Evolutionary conservation across 2,329 filamentous ascomycete genomes (phyloP).

Genomic region (Reticulascus tulasneorum): DNA sequence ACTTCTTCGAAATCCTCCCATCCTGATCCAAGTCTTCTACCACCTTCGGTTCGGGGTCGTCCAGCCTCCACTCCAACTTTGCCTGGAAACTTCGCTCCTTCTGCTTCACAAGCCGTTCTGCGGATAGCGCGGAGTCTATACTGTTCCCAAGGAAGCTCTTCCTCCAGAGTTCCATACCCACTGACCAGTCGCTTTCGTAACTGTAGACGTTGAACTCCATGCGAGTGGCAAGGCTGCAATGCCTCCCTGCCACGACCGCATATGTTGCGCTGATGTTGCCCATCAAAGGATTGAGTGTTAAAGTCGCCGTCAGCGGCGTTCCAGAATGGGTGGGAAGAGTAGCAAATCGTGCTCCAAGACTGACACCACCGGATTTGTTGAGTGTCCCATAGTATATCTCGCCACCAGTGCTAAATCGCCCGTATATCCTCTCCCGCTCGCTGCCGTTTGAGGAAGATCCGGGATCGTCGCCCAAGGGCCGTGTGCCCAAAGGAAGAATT

Average conservation of each 20-base stretch:
- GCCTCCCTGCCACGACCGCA: constrained; percentile 78
- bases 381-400: constrained; percentile 94
- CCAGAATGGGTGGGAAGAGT: constrained; percentile 77
- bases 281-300: constrained; percentile 92
- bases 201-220: constrained; percentile 98
- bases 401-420: constrained; percentile 83
- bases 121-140: constrained; percentile 11
- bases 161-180: constrained; percentile 92
- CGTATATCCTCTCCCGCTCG: constrained; percentile 65
- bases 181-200: constrained; percentile 90
- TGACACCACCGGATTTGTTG: constrained; percentile 91
- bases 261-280: constrained; percentile 90
- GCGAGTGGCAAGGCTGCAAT: constrained; percentile 80
- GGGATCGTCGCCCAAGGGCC: constrained; percentile 24
- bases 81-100: constrained; percentile 42
- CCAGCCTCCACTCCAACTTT: constrained; percentile 46
- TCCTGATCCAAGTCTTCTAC: constrained; percentile 3
- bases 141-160: constrained; percentile 33
- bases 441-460: too few species aligned
- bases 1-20: constrained; percentile 19
- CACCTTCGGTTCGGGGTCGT: constrained; percentile 25
- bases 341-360: constrained; percentile 82
- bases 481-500: constrained; percentile 6
- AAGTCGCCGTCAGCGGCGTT: constrained; percentile 87
- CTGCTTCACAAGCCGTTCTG: constrained; percentile 14